Evolutionary conservation across 768 basidiomycete genomes (phyloP), one percentile per base, ranked within the genome.

Genomic region (Lactifluus pinguis): DNA sequence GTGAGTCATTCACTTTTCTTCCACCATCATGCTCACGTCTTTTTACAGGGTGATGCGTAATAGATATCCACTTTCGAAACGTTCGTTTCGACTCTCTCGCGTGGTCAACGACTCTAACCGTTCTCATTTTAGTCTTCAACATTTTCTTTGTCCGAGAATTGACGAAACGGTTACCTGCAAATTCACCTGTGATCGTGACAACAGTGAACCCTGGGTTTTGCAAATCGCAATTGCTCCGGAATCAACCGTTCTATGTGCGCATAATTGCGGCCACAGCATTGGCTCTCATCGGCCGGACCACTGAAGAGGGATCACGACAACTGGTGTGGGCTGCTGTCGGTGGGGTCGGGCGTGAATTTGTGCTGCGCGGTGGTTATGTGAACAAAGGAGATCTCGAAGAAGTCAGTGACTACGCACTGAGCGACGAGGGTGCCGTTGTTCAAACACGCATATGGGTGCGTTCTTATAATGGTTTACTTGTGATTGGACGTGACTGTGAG

Each of bases 121-220:
- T 10, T 8, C 11, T 21, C 25, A 1, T 21, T 32, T 6, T 29
- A 66, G 63, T 66, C 13, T 42, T 64, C 41, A 57, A 60, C 34
- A 30, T 66, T 21, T 39, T 66, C 38, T 53, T 64, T 41, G 53
- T 57, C 25, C 65, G 53, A 13, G 65, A 66, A 39, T 21, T 64
- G 21, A 57, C 63, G 4, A 60, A 64, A 25, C 60, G 25, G 53
- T 57, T 66, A 34, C 63, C 63, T 13, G 19, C 42, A 2, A 52
- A 60, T 25, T 60, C 59, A n/a, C 62, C 65, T 2, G 53, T 65
- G 34, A 57, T 64, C 13, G 59, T 60, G 25, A 57, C 49, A 21
- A 25, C 57, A 15, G 63, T 58, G 29, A 60, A 60, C 38, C 63
- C 65, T 1, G 65, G 63, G 19, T 55, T 48, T 44, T 66, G 65